These are phyloP conservation scores for Yamadazyma insecticola DNA, from an alignment of 805 yeast genomes.

Conservation along the genomic window DNA sequence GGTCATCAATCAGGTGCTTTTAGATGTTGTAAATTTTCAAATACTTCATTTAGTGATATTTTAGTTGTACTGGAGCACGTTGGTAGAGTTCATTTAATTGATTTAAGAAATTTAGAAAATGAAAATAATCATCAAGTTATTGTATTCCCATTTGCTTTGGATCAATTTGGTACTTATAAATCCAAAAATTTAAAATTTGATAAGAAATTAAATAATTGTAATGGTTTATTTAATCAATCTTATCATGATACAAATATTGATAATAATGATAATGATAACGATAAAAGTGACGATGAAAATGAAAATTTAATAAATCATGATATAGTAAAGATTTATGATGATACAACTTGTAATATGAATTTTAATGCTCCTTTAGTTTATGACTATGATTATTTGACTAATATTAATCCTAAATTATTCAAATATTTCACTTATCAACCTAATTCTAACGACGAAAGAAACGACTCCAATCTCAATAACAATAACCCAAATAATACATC, in stretches of 20 bases:
- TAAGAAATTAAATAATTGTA: neutral
- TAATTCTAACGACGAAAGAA: no score
- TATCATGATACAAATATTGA: slow-evolving; percentile 2
- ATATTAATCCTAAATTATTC: slow-evolving; percentile 33
- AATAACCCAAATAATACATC: no score
- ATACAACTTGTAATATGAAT: slow-evolving; percentile 3
- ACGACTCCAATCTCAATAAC: no score
- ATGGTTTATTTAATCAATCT: slow-evolving; percentile 2
- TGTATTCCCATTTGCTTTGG: slow-evolving; percentile 52
- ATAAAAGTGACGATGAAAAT: slow-evolving; percentile 1
- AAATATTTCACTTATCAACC: slow-evolving; percentile 32
- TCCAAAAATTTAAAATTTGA: slow-evolving; percentile 1
- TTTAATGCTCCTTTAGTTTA: slow-evolving; percentile 37
- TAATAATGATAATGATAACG: neutral
- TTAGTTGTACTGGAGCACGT: slow-evolving; percentile 77
- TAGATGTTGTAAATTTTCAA: slow-evolving; percentile 48
- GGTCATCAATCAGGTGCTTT: slow-evolving; percentile 60
- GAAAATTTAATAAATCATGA: slow-evolving; percentile 1
- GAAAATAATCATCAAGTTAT: slow-evolving; percentile 66
- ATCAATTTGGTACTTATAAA: slow-evolving; percentile 31
- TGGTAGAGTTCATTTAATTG: slow-evolving; percentile 82
- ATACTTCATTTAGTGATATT: slow-evolving; percentile 66
- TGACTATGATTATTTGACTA: slow-evolving; percentile 35
- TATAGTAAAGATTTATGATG: slow-evolving; percentile 10
- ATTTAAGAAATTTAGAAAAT: slow-evolving; percentile 56